phyloP scores from a whole-genome alignment of 441 rosid genomes.

The Populus trichocarpa region DNA sequence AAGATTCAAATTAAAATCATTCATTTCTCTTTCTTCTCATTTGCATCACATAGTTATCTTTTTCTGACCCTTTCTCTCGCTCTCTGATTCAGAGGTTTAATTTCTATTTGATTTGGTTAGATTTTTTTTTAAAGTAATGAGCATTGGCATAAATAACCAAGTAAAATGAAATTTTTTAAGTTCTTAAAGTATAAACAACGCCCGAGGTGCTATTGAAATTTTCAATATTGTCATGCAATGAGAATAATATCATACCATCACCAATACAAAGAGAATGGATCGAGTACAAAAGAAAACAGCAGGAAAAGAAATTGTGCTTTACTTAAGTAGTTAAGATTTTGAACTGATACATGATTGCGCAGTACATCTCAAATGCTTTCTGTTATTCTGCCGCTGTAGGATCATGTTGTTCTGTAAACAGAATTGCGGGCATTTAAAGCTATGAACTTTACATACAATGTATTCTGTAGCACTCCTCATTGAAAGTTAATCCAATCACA shows the following conservation, averaged over 20 bases:
- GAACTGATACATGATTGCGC: neutral
- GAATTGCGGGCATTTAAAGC: neutral
- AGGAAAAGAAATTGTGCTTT: neutral
- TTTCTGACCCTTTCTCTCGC: neutral
- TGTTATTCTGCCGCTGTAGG: neutral
- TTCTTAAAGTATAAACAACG: too few relatives aligned
- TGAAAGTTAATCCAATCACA: neutral
- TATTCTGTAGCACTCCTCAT: neutral
- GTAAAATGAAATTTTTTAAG: too few relatives aligned
- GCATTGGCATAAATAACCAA: neutral
- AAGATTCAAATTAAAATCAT: neutral
- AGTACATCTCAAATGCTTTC: neutral
- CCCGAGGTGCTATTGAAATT: neutral
- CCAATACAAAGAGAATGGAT: neutral
- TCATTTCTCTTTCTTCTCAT: neutral
- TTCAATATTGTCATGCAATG: neutral
- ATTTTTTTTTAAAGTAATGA: neutral
- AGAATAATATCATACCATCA: neutral
- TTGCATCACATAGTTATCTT: neutral
- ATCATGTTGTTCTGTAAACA: neutral
- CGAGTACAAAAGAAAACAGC: neutral
- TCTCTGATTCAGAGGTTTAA: neutral
- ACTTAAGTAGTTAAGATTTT: neutral
- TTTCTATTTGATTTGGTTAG: neutral
- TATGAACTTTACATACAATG: neutral